Percentiles rank a stretch among this genome's conserved stretches.
These are phyloP conservation scores for Rhexocercosporidium sp. DNA, from an alignment of 2,329 filamentous ascomycete genomes.

Conservation along the genomic window DNA sequence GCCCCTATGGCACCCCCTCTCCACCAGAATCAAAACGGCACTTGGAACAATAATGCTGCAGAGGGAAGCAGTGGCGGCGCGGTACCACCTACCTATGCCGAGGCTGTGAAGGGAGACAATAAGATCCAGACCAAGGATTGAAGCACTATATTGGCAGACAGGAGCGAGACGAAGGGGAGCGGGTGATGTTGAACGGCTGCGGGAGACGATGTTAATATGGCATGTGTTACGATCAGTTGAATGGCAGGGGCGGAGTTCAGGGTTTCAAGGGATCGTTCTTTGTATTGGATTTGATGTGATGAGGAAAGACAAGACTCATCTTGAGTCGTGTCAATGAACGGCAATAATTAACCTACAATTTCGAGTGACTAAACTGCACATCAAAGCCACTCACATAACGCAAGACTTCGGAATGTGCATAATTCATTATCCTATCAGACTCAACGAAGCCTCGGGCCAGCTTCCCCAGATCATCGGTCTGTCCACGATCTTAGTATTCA, in stretches of 20 bases:
- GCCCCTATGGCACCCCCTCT: slow-evolving; percentile 42
- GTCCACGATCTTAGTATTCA: slow-evolving; percentile 80
- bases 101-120: slow-evolving; percentile 87
- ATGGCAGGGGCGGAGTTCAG: slow-evolving; percentile 17
- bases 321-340: background rate
- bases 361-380: background rate
- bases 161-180: background rate
- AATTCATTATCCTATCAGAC: slow-evolving; percentile 37
- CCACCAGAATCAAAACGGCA: slow-evolving; percentile 41
- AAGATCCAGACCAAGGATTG: slow-evolving; percentile 72
- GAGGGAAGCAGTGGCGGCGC: slow-evolving; percentile 47
- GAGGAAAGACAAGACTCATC: background rate
- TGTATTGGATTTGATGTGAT: slow-evolving; percentile 9
- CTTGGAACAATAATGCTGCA: slow-evolving; percentile 42
- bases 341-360: background rate
- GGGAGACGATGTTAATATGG: slow-evolving; percentile 6
- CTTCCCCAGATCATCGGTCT: slow-evolving; percentile 82
- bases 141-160: background rate
- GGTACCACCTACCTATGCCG: slow-evolving; percentile 84
- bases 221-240: slow-evolving; percentile 13
- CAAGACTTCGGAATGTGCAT: slow-evolving; percentile 9
- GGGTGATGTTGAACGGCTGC: background rate
- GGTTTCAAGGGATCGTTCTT: background rate
- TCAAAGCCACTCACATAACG: background rate
- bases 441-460: slow-evolving; percentile 83